Evolutionary conservation across 441 rosid genomes (phyloP).

Genomic region (Isatis lusitanica): DNA sequence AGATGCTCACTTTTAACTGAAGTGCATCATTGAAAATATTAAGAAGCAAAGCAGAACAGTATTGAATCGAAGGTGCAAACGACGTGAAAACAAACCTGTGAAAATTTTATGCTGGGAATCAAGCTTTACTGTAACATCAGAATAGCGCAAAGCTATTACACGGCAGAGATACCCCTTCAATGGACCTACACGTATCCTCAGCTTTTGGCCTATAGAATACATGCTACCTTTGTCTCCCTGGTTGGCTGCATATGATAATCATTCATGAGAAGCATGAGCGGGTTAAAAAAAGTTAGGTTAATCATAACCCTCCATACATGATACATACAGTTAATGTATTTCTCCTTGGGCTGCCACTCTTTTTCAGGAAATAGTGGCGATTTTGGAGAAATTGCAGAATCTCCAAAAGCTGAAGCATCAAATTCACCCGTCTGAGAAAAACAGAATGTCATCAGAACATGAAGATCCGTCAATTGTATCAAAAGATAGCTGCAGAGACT

Average conservation of each 20-base stretch:
- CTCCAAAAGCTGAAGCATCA: slow-evolving; percentile 57
- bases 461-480: background rate
- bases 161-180: slow-evolving; percentile 91
- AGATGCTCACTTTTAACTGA: slow-evolving; percentile 91
- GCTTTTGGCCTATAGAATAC: slow-evolving; percentile 83
- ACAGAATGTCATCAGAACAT: slow-evolving; percentile 20
- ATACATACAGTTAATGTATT: slow-evolving; percentile 59
- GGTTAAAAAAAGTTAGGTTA: slow-evolving; percentile 1
- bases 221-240: slow-evolving; percentile 64
- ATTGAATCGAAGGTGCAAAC: background rate
- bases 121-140: slow-evolving; percentile 89
- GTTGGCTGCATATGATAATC: slow-evolving; percentile 56
- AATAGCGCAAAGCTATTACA: slow-evolving; percentile 72
- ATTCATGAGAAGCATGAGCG: slow-evolving; percentile 27
- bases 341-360: slow-evolving; percentile 73
- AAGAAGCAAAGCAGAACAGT: slow-evolving; percentile 8
- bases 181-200: slow-evolving; percentile 92
- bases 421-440: slow-evolving; percentile 59
- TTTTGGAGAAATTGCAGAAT: slow-evolving; percentile 69
- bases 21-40: slow-evolving; percentile 24
- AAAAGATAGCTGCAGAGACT: background rate
- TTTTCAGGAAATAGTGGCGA: slow-evolving; percentile 69
- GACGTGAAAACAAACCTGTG: slow-evolving; percentile 53
- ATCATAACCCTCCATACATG: slow-evolving; percentile 39
- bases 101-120: slow-evolving; percentile 85